Percentiles rank a stretch among this genome's conserved stretches.
Evolutionary conservation across 768 basidiomycete species (phyloP).

Genomic region (Suillus discolor): DNA sequence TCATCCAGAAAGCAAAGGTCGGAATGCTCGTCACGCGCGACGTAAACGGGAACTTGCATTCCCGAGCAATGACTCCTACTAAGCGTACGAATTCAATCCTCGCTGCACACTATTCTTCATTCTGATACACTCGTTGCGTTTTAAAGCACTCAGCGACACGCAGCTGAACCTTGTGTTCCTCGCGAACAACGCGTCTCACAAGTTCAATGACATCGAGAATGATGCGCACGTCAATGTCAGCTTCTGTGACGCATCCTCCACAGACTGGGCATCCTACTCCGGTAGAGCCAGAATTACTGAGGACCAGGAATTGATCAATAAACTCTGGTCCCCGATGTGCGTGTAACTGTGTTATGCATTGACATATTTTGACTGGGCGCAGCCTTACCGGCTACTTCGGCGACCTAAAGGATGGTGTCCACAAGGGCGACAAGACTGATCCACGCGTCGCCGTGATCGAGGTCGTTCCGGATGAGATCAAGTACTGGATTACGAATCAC

Average conservation of each 20-base stretch:
- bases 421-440: constrained; percentile 79
- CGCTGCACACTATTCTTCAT: neutral
- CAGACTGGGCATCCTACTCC: constrained; percentile 80
- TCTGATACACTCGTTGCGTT: neutral
- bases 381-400: constrained; percentile 82
- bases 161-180: constrained; percentile 67
- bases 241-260: constrained; percentile 69
- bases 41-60: constrained; percentile 68
- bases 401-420: constrained; percentile 81
- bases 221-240: constrained; percentile 81
- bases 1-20: constrained; percentile 62
- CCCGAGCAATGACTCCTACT: constrained; percentile 80
- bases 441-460: constrained; percentile 81
- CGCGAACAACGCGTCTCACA: constrained; percentile 71
- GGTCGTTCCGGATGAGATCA: constrained; percentile 77
- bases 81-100: constrained; percentile 46
- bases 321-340: constrained; percentile 62
- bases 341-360: constrained; percentile 17
- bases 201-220: constrained; percentile 76
- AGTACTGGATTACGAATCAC: constrained; percentile 76
- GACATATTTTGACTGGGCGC: constrained; percentile 4
- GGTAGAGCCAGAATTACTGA: constrained; percentile 69
- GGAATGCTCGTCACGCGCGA: constrained; percentile 82
- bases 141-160: constrained; percentile 44
- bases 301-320: constrained; percentile 64